Evolutionary conservation across 202 grass and related monocot species (phyloP), one percentile per base, ranked within the genome.

Genomic region (Panicum virgatum): DNA sequence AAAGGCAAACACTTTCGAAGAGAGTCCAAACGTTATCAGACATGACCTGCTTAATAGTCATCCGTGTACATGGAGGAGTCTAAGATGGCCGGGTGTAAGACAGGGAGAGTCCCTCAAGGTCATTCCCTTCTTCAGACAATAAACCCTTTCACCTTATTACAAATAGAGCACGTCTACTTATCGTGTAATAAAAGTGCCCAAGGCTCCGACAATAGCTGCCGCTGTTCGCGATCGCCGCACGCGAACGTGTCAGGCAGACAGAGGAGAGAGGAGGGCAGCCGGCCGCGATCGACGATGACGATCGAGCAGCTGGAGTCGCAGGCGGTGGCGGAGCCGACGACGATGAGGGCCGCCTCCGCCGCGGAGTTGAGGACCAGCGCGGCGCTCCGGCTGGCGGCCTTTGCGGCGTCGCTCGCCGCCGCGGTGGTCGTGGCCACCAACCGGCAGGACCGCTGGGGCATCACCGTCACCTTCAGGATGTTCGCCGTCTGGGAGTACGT

Each of bases 401-500:
- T 29, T 11, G 79, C 62, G 11, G 45, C 83, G n/a, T 78, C 83
- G 3, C 53, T 83, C 3, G 79, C 68, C 44, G 88, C 88, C 34
- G 83, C 83, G 50, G 5, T 83, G 68, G 34, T 86, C 83, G 44
- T 86, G 26, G 80, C 67, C 60, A 62, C 79, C 44, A 83, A 79
- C 45, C 18, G 62, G 26, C 43, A 86, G 45, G 25, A 86, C 0
- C 83, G 75, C 13, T 86, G 88, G 88, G 88, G 88, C 79, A 10
- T 90, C 60, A 23, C 39, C n/a, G 83, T 73, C 19, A 68, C 30
- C 61, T 90, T 83, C 88, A 86, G 46, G 50, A 52, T 90, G 43
- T 86, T 90, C 80, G 44, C 44, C 12, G 88, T 82, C 51, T 86
- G 79, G 83, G 79, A 62, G 83, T 90, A 75, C 36, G 57, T 34